phyloP scores from a whole-genome alignment of 2,329 filamentous ascomycete genomes.

The Fusarium pseudograminearum region DNA sequence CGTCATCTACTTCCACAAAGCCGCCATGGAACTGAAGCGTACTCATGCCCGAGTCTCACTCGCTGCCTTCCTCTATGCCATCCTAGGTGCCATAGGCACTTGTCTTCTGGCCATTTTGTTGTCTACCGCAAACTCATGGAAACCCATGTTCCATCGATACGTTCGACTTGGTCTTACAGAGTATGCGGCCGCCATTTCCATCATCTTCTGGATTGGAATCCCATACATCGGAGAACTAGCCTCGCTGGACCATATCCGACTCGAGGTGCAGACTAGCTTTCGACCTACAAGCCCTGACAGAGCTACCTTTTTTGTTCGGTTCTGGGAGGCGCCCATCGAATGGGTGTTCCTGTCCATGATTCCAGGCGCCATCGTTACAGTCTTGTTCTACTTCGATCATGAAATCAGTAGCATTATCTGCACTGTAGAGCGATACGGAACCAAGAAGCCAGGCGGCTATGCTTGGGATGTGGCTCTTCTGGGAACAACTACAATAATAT shows the following conservation, averaged over 20 bases:
- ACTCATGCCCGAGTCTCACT: slow-evolving; percentile 68
- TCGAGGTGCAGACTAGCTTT: slow-evolving; percentile 68
- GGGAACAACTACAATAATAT: slow-evolving; percentile 72
- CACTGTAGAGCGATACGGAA: slow-evolving; percentile 71
- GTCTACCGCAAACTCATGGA: slow-evolving; percentile 71
- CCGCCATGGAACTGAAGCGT: slow-evolving; percentile 71
- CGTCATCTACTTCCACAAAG: slow-evolving; percentile 77
- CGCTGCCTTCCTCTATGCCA: slow-evolving; percentile 72
- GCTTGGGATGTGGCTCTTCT: slow-evolving; percentile 73
- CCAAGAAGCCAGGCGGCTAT: slow-evolving; percentile 71
- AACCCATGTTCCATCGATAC: slow-evolving; percentile 70
- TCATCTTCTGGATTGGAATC: slow-evolving; percentile 73
- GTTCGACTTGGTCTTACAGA: slow-evolving; percentile 71
- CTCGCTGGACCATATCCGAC: slow-evolving; percentile 67
- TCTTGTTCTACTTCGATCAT: slow-evolving; percentile 78
- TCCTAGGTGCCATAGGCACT: slow-evolving; percentile 73
- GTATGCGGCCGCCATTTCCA: slow-evolving; percentile 75
- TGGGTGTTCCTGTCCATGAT: slow-evolving; percentile 73
- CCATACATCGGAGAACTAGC: slow-evolving; percentile 71
- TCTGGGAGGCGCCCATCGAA: slow-evolving; percentile 69
- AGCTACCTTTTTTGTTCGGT: slow-evolving; percentile 68
- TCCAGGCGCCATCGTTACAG: slow-evolving; percentile 72
- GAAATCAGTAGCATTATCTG: slow-evolving; percentile 78
- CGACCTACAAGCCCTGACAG: slow-evolving; percentile 68
- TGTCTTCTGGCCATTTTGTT: slow-evolving; percentile 72